These are phyloP conservation scores for Leishmania major DNA, from an alignment of 208 protist species.

Conservation along the genomic window DNA sequence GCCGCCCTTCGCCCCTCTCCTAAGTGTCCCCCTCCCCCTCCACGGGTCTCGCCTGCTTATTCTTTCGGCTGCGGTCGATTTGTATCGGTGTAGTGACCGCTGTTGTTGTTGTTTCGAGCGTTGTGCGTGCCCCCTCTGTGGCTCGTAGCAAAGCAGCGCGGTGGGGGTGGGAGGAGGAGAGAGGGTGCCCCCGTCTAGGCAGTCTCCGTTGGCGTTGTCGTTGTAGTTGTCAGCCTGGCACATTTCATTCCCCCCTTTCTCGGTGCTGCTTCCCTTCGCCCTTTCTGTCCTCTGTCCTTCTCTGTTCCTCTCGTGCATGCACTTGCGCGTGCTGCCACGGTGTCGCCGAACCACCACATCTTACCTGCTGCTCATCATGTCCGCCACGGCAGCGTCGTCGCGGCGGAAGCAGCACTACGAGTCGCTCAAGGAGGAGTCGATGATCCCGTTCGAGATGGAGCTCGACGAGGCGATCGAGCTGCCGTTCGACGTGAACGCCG, in stretches of 20 bases:
- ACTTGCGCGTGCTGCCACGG: neutral
- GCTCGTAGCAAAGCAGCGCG: neutral
- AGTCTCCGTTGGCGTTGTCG: neutral
- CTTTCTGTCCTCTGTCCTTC: neutral
- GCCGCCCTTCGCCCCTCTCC: neutral
- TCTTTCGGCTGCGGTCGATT: neutral
- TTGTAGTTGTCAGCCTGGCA: neutral
- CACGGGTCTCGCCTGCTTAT: neutral
- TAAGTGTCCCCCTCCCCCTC: neutral
- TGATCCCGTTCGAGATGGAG: constrained; percentile 13
- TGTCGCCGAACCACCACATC: neutral
- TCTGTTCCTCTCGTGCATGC: neutral
- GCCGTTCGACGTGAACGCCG: neutral
- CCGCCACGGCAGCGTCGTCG: neutral
- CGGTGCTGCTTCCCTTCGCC: neutral
- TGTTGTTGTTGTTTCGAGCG: neutral
- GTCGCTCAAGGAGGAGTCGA: constrained; percentile 14
- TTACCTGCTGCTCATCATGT: neutral
- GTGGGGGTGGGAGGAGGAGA: neutral
- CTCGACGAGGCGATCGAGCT: constrained; percentile 22
- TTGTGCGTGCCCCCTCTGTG: neutral
- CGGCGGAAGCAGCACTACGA: neutral
- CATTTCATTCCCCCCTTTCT: neutral
- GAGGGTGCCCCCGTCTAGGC: neutral
- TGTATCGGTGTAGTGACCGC: too few relatives aligned